Conservation (phyloP, 2,329 filamentous ascomycete species). For the Xylariaceae sp. region DNA sequence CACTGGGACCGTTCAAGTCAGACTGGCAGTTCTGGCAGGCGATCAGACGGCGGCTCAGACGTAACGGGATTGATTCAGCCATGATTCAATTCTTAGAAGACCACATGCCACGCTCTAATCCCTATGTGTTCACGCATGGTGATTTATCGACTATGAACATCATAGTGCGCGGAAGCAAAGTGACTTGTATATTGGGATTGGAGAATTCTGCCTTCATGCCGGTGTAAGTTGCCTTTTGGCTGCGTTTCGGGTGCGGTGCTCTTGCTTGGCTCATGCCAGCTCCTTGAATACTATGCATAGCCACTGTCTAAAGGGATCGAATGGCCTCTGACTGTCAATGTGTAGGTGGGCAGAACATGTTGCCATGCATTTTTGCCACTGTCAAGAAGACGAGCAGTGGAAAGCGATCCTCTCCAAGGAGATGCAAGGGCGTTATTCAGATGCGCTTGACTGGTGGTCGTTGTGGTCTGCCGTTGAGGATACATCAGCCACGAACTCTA, state of each 20-base stretch:
- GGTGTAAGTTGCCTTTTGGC: neutral
- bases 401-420: constrained; percentile 24
- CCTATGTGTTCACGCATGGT: constrained; percentile 29
- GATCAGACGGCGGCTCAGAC: constrained; percentile 13
- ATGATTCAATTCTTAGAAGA: constrained; percentile 16
- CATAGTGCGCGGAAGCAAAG: constrained; percentile 15
- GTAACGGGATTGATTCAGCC: constrained; percentile 8
- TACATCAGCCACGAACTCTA: neutral
- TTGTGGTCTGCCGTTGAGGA: constrained; percentile 23
- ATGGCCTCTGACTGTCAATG: neutral
- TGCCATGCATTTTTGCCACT: constrained; percentile 25
- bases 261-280: no score
- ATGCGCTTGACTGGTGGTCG: constrained; percentile 27
- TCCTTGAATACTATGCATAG: no score
- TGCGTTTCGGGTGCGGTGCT: no score
- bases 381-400: constrained; percentile 28
- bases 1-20: constrained; percentile 22
- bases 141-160: constrained; percentile 27
- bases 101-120: constrained; percentile 24
- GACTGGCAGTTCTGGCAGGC: constrained; percentile 21
- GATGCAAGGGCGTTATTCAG: constrained; percentile 12
- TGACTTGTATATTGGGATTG: constrained; percentile 23
- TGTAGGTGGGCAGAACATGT: constrained; percentile 24
- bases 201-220: constrained; percentile 25
- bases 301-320: neutral